A percentile compares a stretch with the other conserved stretches of the same genome.
Evolutionary conservation across 1,284 basidiomycete species (phyloP).

Genomic region (Fistulina hepatica): DNA sequence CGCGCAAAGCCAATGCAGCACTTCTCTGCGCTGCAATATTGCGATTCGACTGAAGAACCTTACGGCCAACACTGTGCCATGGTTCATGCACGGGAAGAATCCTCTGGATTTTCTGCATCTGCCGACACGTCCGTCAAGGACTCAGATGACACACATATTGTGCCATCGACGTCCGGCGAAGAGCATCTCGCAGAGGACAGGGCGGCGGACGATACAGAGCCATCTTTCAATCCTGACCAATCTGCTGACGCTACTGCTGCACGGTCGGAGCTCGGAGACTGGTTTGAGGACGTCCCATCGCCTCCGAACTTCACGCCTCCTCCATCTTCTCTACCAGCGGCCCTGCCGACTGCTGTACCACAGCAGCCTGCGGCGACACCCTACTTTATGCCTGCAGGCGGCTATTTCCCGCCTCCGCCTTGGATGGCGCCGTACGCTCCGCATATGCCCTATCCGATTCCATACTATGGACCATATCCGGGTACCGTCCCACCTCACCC

Average conservation of each 20-base stretch:
- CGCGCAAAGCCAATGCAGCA: slow-evolving; percentile 20
- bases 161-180: too few species aligned
- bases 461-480: slow-evolving; percentile 38
- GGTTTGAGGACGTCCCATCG: too few species aligned
- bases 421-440: slow-evolving; percentile 47
- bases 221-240: too few species aligned
- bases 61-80: neutral
- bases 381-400: slow-evolving; percentile 30
- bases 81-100: too few species aligned
- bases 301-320: slow-evolving; percentile 22
- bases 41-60: neutral
- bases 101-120: too few species aligned
- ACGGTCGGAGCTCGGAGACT: too few species aligned
- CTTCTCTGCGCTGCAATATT: neutral
- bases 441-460: slow-evolving; percentile 39
- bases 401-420: slow-evolving; percentile 38
- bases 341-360: slow-evolving; percentile 19
- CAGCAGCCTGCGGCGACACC: slow-evolving; percentile 21
- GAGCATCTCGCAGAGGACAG: too few species aligned
- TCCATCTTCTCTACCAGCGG: slow-evolving; percentile 20
- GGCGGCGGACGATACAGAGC: too few species aligned
- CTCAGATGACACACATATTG: too few species aligned
- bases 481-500: slow-evolving; percentile 27
- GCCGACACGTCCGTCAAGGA: too few species aligned
- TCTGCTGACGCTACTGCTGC: neutral